phyloP scores from a whole-genome alignment of 306 rosid genomes.

The Cyamopsis tetragonoloba region DNA sequence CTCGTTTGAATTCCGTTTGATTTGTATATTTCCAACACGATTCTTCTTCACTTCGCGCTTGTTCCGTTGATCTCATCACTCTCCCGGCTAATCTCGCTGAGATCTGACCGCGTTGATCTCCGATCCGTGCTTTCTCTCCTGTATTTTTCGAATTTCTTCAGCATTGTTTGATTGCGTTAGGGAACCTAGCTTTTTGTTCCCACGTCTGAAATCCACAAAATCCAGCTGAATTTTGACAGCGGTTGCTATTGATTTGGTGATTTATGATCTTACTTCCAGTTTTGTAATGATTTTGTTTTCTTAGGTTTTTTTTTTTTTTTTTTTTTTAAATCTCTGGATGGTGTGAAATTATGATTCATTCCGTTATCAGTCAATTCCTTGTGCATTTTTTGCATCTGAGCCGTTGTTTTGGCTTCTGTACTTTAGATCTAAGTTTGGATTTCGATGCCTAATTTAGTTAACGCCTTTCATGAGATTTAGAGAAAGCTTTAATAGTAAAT shows the following conservation, averaged over 20 bases:
- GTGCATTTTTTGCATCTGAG: slow-evolving; percentile 4
- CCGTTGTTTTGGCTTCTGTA: neutral
- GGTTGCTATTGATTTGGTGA: neutral
- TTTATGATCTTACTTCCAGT: slow-evolving; percentile 5
- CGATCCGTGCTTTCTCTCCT: slow-evolving; percentile 14
- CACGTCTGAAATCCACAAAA: neutral
- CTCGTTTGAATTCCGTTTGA: neutral
- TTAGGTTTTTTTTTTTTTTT: neutral
- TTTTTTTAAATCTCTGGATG: neutral
- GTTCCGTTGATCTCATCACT: neutral
- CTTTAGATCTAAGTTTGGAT: slow-evolving; percentile 21
- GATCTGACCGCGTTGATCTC: slow-evolving; percentile 20
- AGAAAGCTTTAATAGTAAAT: neutral
- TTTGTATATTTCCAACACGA: no score
- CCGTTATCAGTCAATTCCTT: neutral
- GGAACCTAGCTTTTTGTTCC: neutral
- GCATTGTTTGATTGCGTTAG: slow-evolving; percentile 18
- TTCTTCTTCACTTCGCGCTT: neutral
- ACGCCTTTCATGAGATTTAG: neutral
- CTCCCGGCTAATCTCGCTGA: slow-evolving; percentile 3
- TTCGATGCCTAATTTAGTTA: neutral
- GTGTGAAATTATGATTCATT: neutral
- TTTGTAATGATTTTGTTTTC: neutral
- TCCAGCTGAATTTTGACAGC: neutral
- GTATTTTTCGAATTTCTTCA: neutral